phyloP scores from a whole-genome alignment of 441 rosid genomes.

The Bocquillonia castaneifolia region DNA sequence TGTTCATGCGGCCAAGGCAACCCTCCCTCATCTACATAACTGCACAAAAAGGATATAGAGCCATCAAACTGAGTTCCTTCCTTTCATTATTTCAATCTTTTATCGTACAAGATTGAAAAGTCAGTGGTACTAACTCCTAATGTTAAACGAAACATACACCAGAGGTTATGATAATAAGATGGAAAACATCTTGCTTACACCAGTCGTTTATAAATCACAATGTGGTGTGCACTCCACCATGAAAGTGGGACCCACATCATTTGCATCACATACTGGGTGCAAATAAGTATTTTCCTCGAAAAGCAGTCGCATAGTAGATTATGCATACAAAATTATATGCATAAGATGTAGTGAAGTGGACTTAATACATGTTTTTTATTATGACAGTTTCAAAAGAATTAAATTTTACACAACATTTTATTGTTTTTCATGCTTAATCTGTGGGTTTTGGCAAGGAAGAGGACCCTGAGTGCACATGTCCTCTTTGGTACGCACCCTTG shows the following conservation, averaged over 20 bases:
- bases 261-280: background rate
- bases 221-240: background rate
- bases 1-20: background rate
- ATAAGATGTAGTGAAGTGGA: background rate
- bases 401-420: slow-evolving; percentile 17
- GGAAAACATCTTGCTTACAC: background rate
- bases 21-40: slow-evolving; percentile 14
- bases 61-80: slow-evolving; percentile 5
- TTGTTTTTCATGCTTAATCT: slow-evolving; percentile 26
- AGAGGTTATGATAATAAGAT: background rate
- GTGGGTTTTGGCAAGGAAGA: slow-evolving; percentile 31
- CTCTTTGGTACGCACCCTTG: slow-evolving; percentile 38
- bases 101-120: background rate
- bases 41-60: slow-evolving; percentile 16
- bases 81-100: background rate
- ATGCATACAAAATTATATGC: background rate
- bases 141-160: background rate
- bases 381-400: background rate
- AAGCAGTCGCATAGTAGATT: background rate
- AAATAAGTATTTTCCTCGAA: background rate
- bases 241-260: background rate
- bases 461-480: slow-evolving; percentile 27
- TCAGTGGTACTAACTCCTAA: background rate
- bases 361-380: slow-evolving; percentile 5
- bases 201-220: background rate